phyloP scores from a whole-genome alignment of 148 eudicot genomes.

The Chenopodium formosanum region DNA sequence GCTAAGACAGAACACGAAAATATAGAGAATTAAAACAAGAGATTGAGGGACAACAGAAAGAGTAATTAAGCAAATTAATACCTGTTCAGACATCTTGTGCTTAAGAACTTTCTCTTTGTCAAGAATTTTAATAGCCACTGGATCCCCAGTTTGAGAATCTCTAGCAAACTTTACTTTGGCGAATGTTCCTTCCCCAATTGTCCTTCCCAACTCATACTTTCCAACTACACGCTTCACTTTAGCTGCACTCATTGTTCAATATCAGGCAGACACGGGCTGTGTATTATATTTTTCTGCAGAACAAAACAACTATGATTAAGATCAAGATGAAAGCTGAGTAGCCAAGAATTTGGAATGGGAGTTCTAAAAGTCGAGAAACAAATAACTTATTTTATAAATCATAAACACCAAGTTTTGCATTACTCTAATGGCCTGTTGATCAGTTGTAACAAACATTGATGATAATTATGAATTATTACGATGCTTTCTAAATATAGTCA shows the following conservation, averaged over 20 bases:
- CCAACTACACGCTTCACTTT: slow-evolving; percentile 80
- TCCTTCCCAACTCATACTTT: slow-evolving; percentile 89
- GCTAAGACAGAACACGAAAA: not conserved
- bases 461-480: no score
- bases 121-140: slow-evolving; percentile 89
- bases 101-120: slow-evolving; percentile 93
- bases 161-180: slow-evolving; percentile 94
- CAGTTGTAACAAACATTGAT: no score
- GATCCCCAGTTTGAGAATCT: slow-evolving; percentile 75
- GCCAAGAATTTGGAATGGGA: not conserved
- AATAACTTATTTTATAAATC: not conserved
- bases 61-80: slow-evolving; percentile 18
- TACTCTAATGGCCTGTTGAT: not conserved
- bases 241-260: slow-evolving; percentile 47
- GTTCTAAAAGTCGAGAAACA: not conserved
- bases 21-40: not conserved
- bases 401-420: not conserved
- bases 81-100: slow-evolving; percentile 97
- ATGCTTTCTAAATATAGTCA: no score
- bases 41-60: not conserved
- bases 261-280: not conserved
- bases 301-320: not conserved
- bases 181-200: slow-evolving; percentile 96
- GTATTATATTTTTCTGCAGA: not conserved
- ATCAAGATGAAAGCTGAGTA: not conserved